Evolutionary conservation across 371 early-diverging fungal genomes (phyloP), one percentile per base, ranked within the genome.

Genomic region (Mortierella sp.): DNA sequence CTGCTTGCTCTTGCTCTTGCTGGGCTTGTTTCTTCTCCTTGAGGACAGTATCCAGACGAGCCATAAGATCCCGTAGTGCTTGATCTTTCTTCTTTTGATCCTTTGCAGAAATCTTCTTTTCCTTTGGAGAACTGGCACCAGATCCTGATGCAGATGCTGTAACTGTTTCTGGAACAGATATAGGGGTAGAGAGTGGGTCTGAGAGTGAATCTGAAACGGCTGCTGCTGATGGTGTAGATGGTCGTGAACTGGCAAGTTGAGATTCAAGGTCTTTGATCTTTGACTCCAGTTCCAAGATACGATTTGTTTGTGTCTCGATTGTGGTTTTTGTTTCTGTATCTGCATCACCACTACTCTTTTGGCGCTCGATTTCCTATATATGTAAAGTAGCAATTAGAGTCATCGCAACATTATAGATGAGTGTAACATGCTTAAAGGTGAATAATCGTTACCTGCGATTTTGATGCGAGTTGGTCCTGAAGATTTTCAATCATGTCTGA

Each of bases 11-110:
- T 19, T 79, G 79, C 13, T 79, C 79, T 34, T 67, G 66, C 29
- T 79, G 79, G 0, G 74, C 79, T 37, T 79, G 79, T 29, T 79
- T 79, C 67, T 79, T 79, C 49, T 79, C 79, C 64, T 79, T 79
- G 32, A 79, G 61, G 17, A 79, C 79, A 19, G 43, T 64, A 1
- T 79, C 79, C 17, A 79, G 56, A 63, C 79, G 73, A 34, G 64
- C 62, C 79, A 79, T 79, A 19, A 79, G 63, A 53, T 79, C 79
- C 0, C 79, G 69, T 0, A 79, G 61, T 2, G 79, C 79, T 26
- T 73, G 74, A 35, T 79, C 79, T 35, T 63, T 78, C 65, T 77
- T 78, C 79, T 73, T 79, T 64, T 79, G 79, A 3, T 79, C 79
- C 64, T 79, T 79, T 37, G 61, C 64, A 2, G 64, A 49, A 1